A percentile compares a stretch with the other conserved stretches of the same genome.
Evolutionary conservation across 805 yeast genomes (phyloP).

Genomic region (Hanseniaspora pseudoguilliermondii): DNA sequence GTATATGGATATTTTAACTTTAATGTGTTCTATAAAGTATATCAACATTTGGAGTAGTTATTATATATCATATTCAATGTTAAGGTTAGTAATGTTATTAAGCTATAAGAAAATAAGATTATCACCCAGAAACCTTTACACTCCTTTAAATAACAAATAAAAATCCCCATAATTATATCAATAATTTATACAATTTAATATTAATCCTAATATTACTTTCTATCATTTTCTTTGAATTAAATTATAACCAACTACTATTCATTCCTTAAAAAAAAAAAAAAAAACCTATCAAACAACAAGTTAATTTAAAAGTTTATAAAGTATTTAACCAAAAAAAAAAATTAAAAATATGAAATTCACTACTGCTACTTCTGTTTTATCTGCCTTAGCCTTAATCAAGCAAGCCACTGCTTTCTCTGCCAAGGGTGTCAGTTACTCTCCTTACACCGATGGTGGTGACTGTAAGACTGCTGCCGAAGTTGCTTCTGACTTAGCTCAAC

Average conservation of each 20-base stretch:
- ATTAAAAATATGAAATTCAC: constrained; percentile 13
- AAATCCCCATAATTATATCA: not conserved
- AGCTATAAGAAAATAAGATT: not conserved
- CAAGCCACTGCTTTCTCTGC: constrained; percentile 26
- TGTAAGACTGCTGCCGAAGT: constrained; percentile 56
- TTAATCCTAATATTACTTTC: constrained; percentile 1
- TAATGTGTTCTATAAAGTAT: too few species aligned
- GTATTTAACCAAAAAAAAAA: constrained; percentile 4
- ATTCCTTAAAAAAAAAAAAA: not conserved
- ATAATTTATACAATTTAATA: not conserved
- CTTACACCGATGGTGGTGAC: constrained; percentile 53
- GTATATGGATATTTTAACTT: too few species aligned
- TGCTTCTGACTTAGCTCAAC: constrained; percentile 42
- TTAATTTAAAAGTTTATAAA: constrained; percentile 16
- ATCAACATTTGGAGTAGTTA: too few species aligned
- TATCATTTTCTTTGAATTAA: constrained; percentile 1
- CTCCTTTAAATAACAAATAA: constrained; percentile 11
- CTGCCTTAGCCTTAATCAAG: constrained; percentile 28
- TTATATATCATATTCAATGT: too few species aligned
- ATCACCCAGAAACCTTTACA: constrained; percentile 13
- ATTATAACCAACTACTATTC: constrained; percentile 13
- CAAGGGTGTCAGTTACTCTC: constrained; percentile 68
- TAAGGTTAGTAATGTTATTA: too few species aligned
- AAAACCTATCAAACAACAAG: constrained; percentile 2
- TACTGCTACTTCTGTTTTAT: constrained; percentile 24